Conservation (phyloP, 2,329 filamentous ascomycete species). For the Exophiala sp. region DNA sequence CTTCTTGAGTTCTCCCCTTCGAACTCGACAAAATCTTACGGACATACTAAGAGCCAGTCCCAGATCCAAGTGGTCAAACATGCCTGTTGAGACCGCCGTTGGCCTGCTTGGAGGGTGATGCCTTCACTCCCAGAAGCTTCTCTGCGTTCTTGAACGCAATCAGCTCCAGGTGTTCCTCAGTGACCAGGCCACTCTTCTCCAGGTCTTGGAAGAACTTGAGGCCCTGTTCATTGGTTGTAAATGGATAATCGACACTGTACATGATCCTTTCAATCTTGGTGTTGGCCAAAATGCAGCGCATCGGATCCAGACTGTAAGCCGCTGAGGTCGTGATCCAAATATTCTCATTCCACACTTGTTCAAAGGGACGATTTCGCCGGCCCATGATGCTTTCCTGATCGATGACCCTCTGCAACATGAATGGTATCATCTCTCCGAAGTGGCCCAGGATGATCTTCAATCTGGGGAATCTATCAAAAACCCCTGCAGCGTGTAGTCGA, state of each 20-base stretch:
- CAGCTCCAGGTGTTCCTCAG: slow-evolving; percentile 45
- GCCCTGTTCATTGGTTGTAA: slow-evolving; percentile 49
- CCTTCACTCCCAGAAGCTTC: slow-evolving; percentile 15
- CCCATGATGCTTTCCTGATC: slow-evolving; percentile 19
- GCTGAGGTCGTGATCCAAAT: slow-evolving; percentile 57
- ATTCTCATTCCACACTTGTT: slow-evolving; percentile 53
- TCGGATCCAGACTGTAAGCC: slow-evolving; percentile 46
- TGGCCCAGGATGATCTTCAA: slow-evolving; percentile 56
- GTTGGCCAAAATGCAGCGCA: slow-evolving; percentile 38
- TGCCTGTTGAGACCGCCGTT: not conserved
- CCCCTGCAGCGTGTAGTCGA: slow-evolving; percentile 48
- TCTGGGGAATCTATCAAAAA: slow-evolving; percentile 54
- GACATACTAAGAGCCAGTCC: not conserved
- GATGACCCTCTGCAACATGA: slow-evolving; percentile 46
- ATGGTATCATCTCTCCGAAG: slow-evolving; percentile 53
- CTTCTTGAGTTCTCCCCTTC: too few relatives aligned
- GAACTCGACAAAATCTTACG: not conserved
- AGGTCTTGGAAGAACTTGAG: slow-evolving; percentile 48
- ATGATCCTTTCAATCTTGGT: slow-evolving; percentile 46
- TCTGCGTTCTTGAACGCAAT: slow-evolving; percentile 53
- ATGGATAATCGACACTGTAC: slow-evolving; percentile 58
- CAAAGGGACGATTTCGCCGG: slow-evolving; percentile 35
- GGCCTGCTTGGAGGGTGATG: not conserved
- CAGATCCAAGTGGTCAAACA: not conserved
- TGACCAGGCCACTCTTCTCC: slow-evolving; percentile 48